Conservation (phyloP, 257 asterid species). For the Rauvolfia tetraphylla region DNA sequence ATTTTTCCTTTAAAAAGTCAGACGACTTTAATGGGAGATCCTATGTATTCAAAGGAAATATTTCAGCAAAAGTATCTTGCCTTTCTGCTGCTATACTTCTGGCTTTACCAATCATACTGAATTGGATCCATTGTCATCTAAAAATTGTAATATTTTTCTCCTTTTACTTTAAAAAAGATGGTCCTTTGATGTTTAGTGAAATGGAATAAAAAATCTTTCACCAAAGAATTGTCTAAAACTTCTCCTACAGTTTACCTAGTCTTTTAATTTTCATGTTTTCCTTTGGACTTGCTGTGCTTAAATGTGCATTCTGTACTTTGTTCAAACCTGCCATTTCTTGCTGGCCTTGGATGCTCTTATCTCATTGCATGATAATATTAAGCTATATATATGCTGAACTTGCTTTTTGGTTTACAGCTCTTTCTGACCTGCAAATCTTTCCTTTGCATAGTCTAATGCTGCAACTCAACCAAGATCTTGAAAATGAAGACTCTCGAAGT, state of each 20-base stretch:
- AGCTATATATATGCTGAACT: neutral
- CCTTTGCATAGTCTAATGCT: slow-evolving; percentile 38
- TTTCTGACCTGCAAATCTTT: slow-evolving; percentile 4
- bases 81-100: neutral
- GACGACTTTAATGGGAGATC: neutral
- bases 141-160: neutral
- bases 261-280: neutral
- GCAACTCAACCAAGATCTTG: slow-evolving; percentile 47
- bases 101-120: neutral
- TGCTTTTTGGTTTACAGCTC: neutral
- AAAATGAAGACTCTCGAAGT: slow-evolving; percentile 48
- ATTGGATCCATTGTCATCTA: neutral
- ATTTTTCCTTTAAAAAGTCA: neutral
- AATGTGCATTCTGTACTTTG: neutral
- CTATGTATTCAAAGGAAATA: neutral
- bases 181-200: neutral
- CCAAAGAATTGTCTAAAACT: neutral
- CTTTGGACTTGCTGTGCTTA: neutral
- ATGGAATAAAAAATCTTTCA: neutral
- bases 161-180: neutral
- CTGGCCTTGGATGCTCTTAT: neutral
- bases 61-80: neutral
- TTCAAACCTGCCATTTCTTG: neutral
- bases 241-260: neutral
- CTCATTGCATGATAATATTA: neutral